Percentiles rank a stretch among this genome's conserved stretches.
phyloP scores from a whole-genome alignment of 2,329 filamentous ascomycete species.

The Aspergillus pseudoglaucus region DNA sequence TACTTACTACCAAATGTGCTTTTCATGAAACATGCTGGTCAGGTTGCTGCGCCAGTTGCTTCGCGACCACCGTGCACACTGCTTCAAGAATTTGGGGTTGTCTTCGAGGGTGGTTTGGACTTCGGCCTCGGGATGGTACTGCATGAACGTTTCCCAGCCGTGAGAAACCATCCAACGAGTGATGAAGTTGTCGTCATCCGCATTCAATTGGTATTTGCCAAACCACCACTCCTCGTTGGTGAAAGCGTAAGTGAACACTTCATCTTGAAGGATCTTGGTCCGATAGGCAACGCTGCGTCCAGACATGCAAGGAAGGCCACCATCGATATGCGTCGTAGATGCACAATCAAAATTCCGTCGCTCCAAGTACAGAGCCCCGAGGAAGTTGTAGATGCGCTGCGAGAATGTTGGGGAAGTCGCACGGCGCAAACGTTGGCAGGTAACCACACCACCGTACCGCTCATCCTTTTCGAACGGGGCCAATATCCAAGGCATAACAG shows the following conservation, averaged over 20 bases:
- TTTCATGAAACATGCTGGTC: conserved; percentile 78
- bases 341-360: conserved; percentile 95
- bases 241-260: conserved; percentile 80
- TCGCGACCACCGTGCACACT: conserved; percentile 89
- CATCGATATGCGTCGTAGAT: conserved; percentile 89
- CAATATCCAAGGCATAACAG: conserved; percentile 82
- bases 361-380: conserved; percentile 87
- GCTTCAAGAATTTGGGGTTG: conserved; percentile 79
- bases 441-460: conserved; percentile 81
- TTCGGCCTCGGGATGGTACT: conserved; percentile 86
- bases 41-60: conserved; percentile 98
- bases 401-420: conserved; percentile 54
- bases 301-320: conserved; percentile 93
- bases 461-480: conserved; percentile 78
- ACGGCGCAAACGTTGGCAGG: conserved; percentile 77
- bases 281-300: conserved; percentile 90
- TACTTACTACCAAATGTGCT: conserved; percentile 80
- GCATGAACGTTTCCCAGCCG: conserved; percentile 89
- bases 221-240: conserved; percentile 80
- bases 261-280: conserved; percentile 77
- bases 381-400: conserved; percentile 72
- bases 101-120: conserved; percentile 91
- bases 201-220: conserved; percentile 79
- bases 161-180: conserved; percentile 92
- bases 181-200: conserved; percentile 97